phyloP scores from a whole-genome alignment of 2,329 filamentous ascomycete species.

The Aureobasidium sp. region DNA sequence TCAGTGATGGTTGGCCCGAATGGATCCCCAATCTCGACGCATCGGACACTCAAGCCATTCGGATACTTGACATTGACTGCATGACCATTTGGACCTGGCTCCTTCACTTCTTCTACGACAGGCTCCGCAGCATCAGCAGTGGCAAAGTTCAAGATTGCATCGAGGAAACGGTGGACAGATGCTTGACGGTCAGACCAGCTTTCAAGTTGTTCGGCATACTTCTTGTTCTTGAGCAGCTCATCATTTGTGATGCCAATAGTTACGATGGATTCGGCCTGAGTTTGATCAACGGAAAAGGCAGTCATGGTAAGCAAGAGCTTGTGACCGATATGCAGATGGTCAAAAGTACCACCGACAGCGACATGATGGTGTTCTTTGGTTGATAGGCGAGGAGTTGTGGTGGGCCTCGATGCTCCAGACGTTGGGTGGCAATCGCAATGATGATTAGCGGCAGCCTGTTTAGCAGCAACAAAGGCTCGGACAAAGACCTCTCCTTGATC shows the following conservation, averaged over 20 bases:
- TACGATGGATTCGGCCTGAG: conserved; percentile 32
- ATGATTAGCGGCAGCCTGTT: conserved; percentile 3
- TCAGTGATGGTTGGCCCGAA: conserved; percentile 88
- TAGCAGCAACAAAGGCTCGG: conserved; percentile 31
- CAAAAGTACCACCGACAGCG: conserved; percentile 87
- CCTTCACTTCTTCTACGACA: conserved; percentile 28
- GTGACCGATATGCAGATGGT: conserved; percentile 90
- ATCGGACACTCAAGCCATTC: conserved; percentile 59
- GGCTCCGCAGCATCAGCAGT: conserved; percentile 26
- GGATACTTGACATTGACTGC: conserved; percentile 51
- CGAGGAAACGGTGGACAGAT: conserved; percentile 62
- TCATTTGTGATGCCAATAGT: conserved; percentile 86
- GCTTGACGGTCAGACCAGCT: conserved; percentile 67
- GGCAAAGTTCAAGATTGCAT: conserved; percentile 51
- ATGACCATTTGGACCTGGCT: conserved; percentile 40
- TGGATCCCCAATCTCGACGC: conserved; percentile 76
- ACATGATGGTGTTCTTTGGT: conserved; percentile 49
- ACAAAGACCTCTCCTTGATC: conserved; percentile 56
- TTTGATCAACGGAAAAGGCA: conserved; percentile 55
- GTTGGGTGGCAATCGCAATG: neutral
- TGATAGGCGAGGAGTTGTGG: conserved; percentile 12
- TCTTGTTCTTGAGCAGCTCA: conserved; percentile 78
- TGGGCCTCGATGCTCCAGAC: neutral
- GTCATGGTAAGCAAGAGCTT: conserved; percentile 93
- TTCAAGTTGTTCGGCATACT: conserved; percentile 72